phyloP scores from a whole-genome alignment of 108 stramenopile species.

The Fragilaria crotonensis region DNA sequence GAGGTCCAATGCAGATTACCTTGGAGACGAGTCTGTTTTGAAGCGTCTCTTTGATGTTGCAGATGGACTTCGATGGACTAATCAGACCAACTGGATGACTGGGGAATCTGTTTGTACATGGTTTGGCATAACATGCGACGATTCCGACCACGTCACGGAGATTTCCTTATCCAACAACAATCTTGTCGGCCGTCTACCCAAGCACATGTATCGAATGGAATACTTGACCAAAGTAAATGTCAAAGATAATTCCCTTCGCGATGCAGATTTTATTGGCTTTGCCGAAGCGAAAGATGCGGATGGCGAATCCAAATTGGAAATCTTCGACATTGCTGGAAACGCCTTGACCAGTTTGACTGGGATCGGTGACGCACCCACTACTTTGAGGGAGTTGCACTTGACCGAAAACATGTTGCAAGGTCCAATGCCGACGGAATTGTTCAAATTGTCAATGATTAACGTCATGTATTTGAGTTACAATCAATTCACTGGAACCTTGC shows the following conservation, averaged over 20 bases:
- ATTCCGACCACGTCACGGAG: constrained; percentile 18
- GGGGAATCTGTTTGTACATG: constrained; percentile 1
- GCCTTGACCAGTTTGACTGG: constrained; percentile 21
- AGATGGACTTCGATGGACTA: constrained; percentile 31
- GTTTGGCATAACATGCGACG: constrained; percentile 12
- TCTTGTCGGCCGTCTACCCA: constrained; percentile 39
- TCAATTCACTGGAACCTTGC: constrained; percentile 18
- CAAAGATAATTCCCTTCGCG: constrained; percentile 42
- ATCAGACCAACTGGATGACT: constrained; percentile 15
- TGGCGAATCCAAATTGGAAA: constrained; percentile 22
- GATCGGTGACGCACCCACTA: constrained; percentile 18
- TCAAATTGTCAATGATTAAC: constrained; percentile 40
- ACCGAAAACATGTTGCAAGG: constrained; percentile 58
- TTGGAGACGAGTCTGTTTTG: constrained; percentile 17
- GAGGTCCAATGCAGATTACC: no score
- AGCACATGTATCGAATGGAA: constrained; percentile 15
- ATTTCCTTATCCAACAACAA: constrained; percentile 55
- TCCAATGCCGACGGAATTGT: constrained; percentile 40
- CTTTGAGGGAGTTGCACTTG: constrained; percentile 27
- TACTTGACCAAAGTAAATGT: constrained; percentile 28
- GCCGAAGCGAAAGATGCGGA: constrained; percentile 47
- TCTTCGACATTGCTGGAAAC: constrained; percentile 44
- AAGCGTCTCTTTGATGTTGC: constrained; percentile 27
- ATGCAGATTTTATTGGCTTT: constrained; percentile 46
- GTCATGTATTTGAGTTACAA: constrained; percentile 43